Evolutionary conservation across 163 green algal species (phyloP).

Genomic region (Trebouxiophyceae sp.): DNA sequence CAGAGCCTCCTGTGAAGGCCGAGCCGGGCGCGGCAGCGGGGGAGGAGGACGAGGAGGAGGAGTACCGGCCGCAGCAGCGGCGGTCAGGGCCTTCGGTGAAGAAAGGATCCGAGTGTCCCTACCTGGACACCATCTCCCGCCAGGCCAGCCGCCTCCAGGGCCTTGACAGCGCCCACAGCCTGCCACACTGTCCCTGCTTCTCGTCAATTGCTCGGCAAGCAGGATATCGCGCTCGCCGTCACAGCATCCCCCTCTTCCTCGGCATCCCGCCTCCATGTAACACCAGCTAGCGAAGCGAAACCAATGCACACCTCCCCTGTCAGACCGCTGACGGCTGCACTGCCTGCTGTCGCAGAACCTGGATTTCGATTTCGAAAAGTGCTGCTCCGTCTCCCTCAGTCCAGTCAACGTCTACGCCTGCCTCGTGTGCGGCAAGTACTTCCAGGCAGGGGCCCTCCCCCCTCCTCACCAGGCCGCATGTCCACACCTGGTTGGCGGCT

Average conservation of each 20-base stretch:
- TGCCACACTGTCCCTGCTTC: too few species aligned
- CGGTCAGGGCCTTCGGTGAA: conserved; percentile 2
- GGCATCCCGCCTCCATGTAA: too few species aligned
- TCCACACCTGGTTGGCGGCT: too few species aligned
- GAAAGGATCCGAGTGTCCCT: conserved; percentile 77
- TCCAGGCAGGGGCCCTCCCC: conserved; percentile 52
- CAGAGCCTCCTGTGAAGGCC: too few species aligned
- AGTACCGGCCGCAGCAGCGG: background rate
- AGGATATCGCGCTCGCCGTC: too few species aligned
- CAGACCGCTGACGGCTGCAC: background rate
- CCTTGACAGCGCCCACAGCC: background rate
- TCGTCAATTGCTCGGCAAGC: too few species aligned
- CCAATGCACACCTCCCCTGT: background rate
- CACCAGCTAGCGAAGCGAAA: background rate
- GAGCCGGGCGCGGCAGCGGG: too few species aligned
- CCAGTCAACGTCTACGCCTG: conserved; percentile 96
- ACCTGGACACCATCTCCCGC: conserved; percentile 85
- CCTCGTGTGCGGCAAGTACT: conserved; percentile 98
- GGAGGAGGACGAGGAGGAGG: conserved; percentile 1
- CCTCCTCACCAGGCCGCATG: too few species aligned
- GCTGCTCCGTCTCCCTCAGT: conserved; percentile 88
- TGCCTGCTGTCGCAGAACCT: conserved; percentile 62
- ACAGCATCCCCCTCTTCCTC: too few species aligned
- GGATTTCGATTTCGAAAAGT: conserved; percentile 99
- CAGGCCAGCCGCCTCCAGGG: conserved; percentile 33